Base-by-base conservation (phyloP, 257 asterid species). In the Knoxia roxburghii region DNA sequence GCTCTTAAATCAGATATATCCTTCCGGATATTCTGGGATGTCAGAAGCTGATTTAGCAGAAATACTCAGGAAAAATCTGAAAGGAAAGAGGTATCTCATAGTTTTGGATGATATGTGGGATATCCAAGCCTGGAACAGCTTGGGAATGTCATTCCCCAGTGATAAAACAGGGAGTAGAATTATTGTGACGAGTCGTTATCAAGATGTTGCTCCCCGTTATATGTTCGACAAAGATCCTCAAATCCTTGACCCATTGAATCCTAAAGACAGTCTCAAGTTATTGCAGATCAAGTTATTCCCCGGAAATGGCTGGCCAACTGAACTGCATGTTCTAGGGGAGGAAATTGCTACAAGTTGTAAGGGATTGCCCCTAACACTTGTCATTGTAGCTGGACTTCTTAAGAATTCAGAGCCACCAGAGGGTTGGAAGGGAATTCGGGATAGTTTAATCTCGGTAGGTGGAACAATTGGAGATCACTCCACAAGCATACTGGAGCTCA, bases 291-390 rank as follows among this genome's bases (percentile, higher is more conserved):
- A 53, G 59, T 18, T 53, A 32, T 7, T 37, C 10, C 26, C 12
- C 17, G 18, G 5, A n/a, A 26, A 66, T 9, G 61, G 39, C 5
- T 66, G 61, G 26, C 24, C 37, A 14, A 13, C 15, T 13, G 13
- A 26, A 20, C 61, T 1, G 18, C 14, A 12, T n/a, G 65, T 24
- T 33, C 12, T 30, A 5, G 70, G 29, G 17, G 39, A 1, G 30
- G 7, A 33, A 29, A 65, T 18, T 15, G 61, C 64, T 11, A 17
- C 12, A 15, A 18, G 3, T 15, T 40, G 54, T 3, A 23, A 43
- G 55, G 54, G 68, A 63, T 3, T 40, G 17, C 68, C 68, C 3
- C 72, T 40, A 23, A 8, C 67, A 12, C n/a, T 37, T 37, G 41
- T 37, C 41, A 37, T 37, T 37, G 41, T 37, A 37, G 41, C 41